These are phyloP conservation scores for Penicillium hordei DNA, from an alignment of 2,329 filamentous ascomycete genomes.

Conservation along the genomic window DNA sequence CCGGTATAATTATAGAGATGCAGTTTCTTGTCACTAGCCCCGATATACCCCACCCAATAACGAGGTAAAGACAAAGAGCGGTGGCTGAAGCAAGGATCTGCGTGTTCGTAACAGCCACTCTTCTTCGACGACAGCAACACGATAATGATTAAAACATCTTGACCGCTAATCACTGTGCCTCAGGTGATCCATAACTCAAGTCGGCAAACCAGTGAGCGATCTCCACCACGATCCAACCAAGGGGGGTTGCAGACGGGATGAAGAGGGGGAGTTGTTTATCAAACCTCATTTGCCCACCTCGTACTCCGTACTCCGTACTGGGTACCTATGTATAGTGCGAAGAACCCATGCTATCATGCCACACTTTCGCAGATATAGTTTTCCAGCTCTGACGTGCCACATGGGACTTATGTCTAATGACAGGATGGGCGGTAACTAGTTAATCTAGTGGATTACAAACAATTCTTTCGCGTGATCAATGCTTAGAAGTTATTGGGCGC, in stretches of 20 bases:
- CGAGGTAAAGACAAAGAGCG: conserved; percentile 1
- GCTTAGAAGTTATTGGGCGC: background rate
- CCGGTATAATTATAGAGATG: background rate
- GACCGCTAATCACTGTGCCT: conserved; percentile 4
- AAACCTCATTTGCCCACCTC: background rate
- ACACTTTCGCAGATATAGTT: background rate
- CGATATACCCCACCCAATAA: background rate
- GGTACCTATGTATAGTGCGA: background rate
- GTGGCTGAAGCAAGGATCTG: conserved; percentile 15
- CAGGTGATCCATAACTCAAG: background rate
- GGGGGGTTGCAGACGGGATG: conserved; percentile 14
- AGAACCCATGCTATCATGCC: background rate
- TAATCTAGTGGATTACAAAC: background rate
- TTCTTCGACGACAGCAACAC: background rate
- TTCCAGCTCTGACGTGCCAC: conserved; percentile 2
- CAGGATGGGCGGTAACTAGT: background rate
- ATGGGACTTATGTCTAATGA: background rate
- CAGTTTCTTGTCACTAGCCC: background rate
- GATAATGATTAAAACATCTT: background rate
- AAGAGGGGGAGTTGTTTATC: background rate
- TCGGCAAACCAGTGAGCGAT: conserved; percentile 1
- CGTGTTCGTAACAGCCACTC: conserved; percentile 2
- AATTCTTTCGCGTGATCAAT: background rate
- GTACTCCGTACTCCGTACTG: background rate
- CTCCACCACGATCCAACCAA: conserved; percentile 13